Evolutionary conservation across 192 early-diverging fungal species (phyloP), one percentile per base, ranked within the genome.

Genomic region (Mortierella alpina): DNA sequence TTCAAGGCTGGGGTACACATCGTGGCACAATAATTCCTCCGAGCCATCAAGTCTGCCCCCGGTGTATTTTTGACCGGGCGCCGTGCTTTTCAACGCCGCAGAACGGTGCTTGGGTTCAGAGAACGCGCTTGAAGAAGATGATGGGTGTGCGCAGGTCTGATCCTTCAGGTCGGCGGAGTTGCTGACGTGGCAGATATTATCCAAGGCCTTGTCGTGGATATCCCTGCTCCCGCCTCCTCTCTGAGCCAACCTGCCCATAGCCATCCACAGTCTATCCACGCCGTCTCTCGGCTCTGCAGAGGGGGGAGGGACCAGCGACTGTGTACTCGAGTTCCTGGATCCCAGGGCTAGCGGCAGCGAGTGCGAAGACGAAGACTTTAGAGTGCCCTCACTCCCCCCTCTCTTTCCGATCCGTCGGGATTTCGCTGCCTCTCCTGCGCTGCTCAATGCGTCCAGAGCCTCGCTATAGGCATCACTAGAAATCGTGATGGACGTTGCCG

Each of bases 391-490:
- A 5, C 49, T 41, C 39, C 62, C 58, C 61, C 54, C 70, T 6
- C 42, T 55, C 7, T 17, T 52, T 17, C 66, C 54, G 17, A 31
- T 31, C 31, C 74, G 74, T 11, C 77, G 69, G 0, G 70, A 80
- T 22, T 59, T 59, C 4, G 77, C 77, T 7, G 65, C 64, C 20
- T 80, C 77, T 39, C 39, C 77, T 4, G 65, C 77, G 22, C 54
- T 80, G 12, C 46, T 72, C 59, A 79, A 50, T 10, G 69, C 49
- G n/a, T 66, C n/a, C 45, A 79, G 14, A 0, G 59, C 47, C 1
- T 63, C 75, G 0, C 6, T 17, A n/a, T 50, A 22, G 18, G 57
- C 10, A 5, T 58, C 42, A 4, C 42, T 22, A 12, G 39, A 1
- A 12, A 48, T 7, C 44, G 40, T 7, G 40, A 67, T 4, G 4